Conservation (phyloP, 2,329 filamentous ascomycete species). For the Chaetomiaceae sp. region DNA sequence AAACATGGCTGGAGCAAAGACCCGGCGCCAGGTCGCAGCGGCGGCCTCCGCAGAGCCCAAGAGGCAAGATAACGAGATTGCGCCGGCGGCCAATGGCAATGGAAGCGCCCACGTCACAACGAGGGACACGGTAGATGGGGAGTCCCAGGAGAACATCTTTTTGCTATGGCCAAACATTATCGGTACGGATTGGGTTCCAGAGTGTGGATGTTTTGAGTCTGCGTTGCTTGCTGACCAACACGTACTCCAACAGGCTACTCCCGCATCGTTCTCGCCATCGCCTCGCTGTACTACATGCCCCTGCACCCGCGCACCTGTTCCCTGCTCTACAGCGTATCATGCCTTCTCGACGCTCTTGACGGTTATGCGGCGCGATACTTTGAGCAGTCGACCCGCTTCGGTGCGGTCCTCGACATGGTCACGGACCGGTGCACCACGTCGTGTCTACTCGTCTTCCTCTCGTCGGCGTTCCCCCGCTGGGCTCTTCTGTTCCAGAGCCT, state of each 20-base stretch:
- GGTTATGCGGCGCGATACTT: conserved; percentile 86
- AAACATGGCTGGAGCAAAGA: conserved; percentile 30
- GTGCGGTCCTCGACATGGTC: conserved; percentile 97
- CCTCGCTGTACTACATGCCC: conserved; percentile 98
- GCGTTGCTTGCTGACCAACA: not conserved
- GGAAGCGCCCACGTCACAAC: conserved; percentile 36
- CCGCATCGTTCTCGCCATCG: conserved; percentile 75
- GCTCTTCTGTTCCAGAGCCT: conserved; percentile 90
- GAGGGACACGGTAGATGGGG: conserved; percentile 34
- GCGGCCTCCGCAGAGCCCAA: conserved; percentile 18
- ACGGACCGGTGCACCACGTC: conserved; percentile 96
- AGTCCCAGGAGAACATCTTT: conserved; percentile 68
- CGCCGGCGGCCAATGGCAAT: conserved; percentile 32
- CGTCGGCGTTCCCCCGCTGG: conserved; percentile 91
- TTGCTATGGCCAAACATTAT: conserved; percentile 79
- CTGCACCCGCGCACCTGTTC: conserved; percentile 95
- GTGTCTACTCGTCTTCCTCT: conserved; percentile 90
- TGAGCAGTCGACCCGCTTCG: conserved; percentile 91
- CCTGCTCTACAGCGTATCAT: conserved; percentile 86
- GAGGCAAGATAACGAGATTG: conserved; percentile 15
- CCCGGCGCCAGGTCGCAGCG: conserved; percentile 24
- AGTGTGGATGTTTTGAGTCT: too few species aligned
- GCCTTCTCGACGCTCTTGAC: conserved; percentile 90
- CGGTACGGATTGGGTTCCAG: conserved; percentile 46
- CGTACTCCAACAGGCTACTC: conserved; percentile 57